Base-by-base conservation (phyloP, 1,139 yeast genomes). In the Yamadazyma triangularis region DNA sequence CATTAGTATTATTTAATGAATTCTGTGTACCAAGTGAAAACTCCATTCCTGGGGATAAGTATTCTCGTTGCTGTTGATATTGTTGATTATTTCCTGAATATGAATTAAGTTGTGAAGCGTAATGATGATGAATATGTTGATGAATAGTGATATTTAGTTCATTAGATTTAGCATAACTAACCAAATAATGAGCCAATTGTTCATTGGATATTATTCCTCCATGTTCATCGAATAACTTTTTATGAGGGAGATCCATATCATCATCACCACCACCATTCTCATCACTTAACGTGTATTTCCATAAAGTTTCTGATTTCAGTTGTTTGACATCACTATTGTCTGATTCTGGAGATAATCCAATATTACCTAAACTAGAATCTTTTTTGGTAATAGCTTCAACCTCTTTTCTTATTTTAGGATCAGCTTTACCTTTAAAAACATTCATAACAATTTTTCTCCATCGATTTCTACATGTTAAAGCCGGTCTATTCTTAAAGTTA, bases 361-460 rank as follows among this genome's bases (percentile, higher is more conserved):
- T 18, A 9, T 18, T 9, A 7, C 9, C 9, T 9, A 18, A 18
- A 18, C 22, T 11, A 13, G 23, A 31, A 18, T 26, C 45, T 38
- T 52, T 56, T 20, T 48, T 48, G 10, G 63, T 62, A 2, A 60
- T 56, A 26, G 47, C 45, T 26, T 63, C 62, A 13, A 68, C 72
- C 34, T 63, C 69, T 24, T 45, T 41, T 35, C 53, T 53, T 24
- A 68, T 56, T 8, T 50, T 40, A 1, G 58, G 53, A 31, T 60
- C 57, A 0, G 80, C 80, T 34, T 65, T 69, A 4, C 80, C 82
- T 42, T 85, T 59, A 1, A 79, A 87, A 8, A 82, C 83, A 42
- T 79, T 79, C 0, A 93, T 79, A 28, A 84, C 81, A 27, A 89
- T 73, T 49, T 85, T 86, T 43, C 96, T 70, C 96, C 96, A 89